These are phyloP conservation scores for Vaccinium darrowii DNA, from an alignment of 148 eudicot species.

Conservation along the genomic window DNA sequence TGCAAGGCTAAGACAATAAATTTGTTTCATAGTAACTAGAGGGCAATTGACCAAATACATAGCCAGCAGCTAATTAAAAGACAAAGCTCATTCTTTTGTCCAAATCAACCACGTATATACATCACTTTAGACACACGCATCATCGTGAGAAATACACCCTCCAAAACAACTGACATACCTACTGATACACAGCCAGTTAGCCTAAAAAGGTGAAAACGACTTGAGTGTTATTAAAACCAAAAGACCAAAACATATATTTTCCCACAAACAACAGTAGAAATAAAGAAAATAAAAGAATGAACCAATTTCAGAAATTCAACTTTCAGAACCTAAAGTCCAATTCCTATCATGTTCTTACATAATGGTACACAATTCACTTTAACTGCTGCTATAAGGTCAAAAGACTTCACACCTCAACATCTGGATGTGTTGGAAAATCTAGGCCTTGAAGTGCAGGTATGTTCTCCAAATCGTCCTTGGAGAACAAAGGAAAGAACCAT, in stretches of 20 bases:
- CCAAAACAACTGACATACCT: background rate
- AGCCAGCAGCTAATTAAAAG: background rate
- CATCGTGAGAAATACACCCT: background rate
- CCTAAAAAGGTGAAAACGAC: background rate
- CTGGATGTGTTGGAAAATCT: conserved; percentile 61
- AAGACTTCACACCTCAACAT: conserved; percentile 36
- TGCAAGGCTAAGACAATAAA: background rate
- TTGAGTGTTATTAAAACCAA: background rate
- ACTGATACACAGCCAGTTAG: background rate
- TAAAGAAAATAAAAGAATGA: background rate
- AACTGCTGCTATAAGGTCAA: background rate
- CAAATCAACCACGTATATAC: background rate
- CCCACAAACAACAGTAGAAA: background rate
- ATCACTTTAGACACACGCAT: background rate
- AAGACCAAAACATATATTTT: background rate
- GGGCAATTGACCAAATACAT: background rate
- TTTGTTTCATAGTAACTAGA: too few relatives aligned
- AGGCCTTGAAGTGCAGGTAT: conserved; percentile 68
- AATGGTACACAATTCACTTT: background rate
- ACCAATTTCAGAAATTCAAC: background rate
- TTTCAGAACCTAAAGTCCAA: conserved; percentile 9
- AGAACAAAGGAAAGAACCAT: conserved; percentile 74
- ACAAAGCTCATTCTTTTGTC: background rate
- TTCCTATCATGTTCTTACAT: conserved; percentile 1
- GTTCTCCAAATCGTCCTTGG: conserved; percentile 80